A percentile compares a stretch with the other conserved stretches of the same genome.
Conservation (phyloP, 352 stramenopile species). For the Thalassiosira mediterranea region DNA sequence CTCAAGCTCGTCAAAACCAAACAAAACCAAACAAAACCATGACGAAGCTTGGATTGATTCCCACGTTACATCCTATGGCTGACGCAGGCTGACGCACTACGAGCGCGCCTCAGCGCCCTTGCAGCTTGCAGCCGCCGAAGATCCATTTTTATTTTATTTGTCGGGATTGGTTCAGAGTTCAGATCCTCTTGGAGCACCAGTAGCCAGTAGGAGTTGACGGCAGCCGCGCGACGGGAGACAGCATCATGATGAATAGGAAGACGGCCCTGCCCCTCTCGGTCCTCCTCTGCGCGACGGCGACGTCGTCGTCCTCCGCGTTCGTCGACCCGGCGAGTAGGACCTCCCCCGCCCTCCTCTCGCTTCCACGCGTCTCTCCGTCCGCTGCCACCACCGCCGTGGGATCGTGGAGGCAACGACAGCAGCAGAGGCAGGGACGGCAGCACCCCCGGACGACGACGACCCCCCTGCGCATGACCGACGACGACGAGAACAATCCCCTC, state of each 20-base stretch:
- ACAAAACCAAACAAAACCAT: no score
- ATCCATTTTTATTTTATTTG: no score
- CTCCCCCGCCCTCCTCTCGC: not conserved
- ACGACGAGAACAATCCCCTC: constrained; percentile 67
- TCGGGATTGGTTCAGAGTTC: no score
- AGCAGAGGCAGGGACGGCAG: not conserved
- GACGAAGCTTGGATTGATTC: no score
- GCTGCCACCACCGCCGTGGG: not conserved
- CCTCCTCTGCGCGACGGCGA: constrained; percentile 10
- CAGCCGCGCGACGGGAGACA: no score
- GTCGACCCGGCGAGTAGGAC: not conserved
- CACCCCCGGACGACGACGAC: not conserved
- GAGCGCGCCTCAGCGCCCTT: no score
- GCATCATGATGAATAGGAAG: constrained; percentile 25
- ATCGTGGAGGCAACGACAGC: not conserved
- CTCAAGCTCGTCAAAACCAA: no score
- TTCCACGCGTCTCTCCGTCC: not conserved
- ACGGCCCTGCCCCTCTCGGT: constrained; percentile 16
- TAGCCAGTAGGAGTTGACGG: no score
- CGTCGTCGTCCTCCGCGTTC: constrained; percentile 20
- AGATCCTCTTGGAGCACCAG: no score
- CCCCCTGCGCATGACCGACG: constrained; percentile 30
- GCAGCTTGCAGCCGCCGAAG: no score
- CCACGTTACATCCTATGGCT: no score
- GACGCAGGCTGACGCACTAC: no score